Base-by-base conservation (phyloP, 2,329 filamentous ascomycete species). In the Botryosphaeria agaves region DNA sequence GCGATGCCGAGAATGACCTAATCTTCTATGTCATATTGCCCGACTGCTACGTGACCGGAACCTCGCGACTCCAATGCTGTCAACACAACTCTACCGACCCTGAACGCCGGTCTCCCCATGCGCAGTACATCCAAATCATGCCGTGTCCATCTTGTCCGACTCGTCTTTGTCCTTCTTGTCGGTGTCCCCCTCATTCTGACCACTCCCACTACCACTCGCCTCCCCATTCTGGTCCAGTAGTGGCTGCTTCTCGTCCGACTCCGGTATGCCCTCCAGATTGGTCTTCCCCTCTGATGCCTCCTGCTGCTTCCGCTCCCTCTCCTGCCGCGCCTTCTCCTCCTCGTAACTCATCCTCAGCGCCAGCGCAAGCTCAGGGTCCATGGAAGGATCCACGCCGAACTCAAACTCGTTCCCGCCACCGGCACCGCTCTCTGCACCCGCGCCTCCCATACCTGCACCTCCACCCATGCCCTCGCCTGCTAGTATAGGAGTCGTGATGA, bases 341-440 rank as follows among this genome's bases (percentile, higher is more conserved):
- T 98, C 89, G 70, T 92, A 83, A 56, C 82, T 92, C 83, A 98
- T 93, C 39, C 89, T 76, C 51, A 98, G 63, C 31, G 89, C 89
- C 42, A 98, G 71, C 14, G 89, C 89, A 47, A 98, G 62, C 55
- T 98, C 89, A 3, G 89, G 89, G 49, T 98, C 89, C 46, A 85
- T 69, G 32, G 76, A 78, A 9, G 87, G 85, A 53, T 95, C 89
- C 41, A 93, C 82, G 39, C 81, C 83, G 50, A 91, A 91, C 43
- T 84, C 80, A 44, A 83, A 91, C 37, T 77, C 72, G 33, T 67
- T 69, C 41, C 67, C 66, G 31, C 63, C 69, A 25, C 64, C 73
- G 30, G 64, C 62, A 17, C 43, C 50, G 18, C 45, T 48, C 5
- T 47, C 56, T 8, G 52, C 61, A 17, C 56, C 60, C 14, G 50